Conservation (phyloP, 2,329 filamentous ascomycete genomes). For the Pseudocercospora macadamiae region DNA sequence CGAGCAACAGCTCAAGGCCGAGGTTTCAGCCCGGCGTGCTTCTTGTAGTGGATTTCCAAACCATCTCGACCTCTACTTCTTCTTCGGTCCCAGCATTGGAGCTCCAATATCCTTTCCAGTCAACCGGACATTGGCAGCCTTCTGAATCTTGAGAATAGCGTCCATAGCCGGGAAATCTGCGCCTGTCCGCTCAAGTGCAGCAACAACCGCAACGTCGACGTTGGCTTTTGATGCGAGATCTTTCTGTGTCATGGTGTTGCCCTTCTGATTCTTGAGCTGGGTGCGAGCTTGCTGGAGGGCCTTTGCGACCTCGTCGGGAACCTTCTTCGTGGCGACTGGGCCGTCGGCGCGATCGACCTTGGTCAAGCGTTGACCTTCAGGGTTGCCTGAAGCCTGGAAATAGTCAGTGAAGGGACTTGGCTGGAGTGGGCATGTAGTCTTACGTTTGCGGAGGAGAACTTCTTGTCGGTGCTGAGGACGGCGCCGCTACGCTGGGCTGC, state of each 20-base stretch:
- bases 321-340: constrained; percentile 94
- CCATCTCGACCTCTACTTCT: constrained; percentile 61
- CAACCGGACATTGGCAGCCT: constrained; percentile 50
- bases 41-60: too few species aligned
- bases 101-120: constrained; percentile 65
- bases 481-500: constrained; percentile 81
- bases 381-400: constrained; percentile 37
- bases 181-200: constrained; percentile 82
- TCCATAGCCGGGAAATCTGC: constrained; percentile 80
- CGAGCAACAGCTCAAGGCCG: too few species aligned
- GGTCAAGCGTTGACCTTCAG: constrained; percentile 90
- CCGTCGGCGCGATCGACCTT: constrained; percentile 98
- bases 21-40: too few species aligned
- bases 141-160: constrained; percentile 80
- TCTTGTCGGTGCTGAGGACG: constrained; percentile 88
- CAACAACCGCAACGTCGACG: constrained; percentile 77
- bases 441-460: constrained; percentile 80
- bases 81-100: constrained; percentile 77
- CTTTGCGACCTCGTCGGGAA: constrained; percentile 78
- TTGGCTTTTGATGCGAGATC: constrained; percentile 84
- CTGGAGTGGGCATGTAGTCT: constrained; percentile 41
- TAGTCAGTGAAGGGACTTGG: constrained; percentile 30
- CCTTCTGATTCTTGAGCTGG: constrained; percentile 77
- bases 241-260: constrained; percentile 81
- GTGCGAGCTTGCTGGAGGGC: constrained; percentile 80